Conservation (phyloP, 306 rosid species). For the Psophocarpus tetragonolobus region DNA sequence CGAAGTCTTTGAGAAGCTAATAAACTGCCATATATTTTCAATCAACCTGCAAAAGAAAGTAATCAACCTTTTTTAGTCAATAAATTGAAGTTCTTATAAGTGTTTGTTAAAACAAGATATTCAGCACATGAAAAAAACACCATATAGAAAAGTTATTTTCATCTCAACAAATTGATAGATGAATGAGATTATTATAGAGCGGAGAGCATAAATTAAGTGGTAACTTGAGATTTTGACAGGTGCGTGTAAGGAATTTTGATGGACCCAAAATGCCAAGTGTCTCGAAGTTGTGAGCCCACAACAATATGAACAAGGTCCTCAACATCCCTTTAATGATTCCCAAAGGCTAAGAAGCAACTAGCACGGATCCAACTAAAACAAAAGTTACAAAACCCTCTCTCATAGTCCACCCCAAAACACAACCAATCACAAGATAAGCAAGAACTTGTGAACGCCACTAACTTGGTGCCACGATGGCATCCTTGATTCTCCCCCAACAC, state of each 20-base stretch:
- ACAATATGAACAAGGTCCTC: neutral
- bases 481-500: constrained; percentile 46
- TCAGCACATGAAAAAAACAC: too few relatives aligned
- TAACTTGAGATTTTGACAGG: neutral
- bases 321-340: constrained; percentile 24
- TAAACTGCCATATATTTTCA: too few relatives aligned
- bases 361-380: constrained; percentile 32
- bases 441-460: constrained; percentile 44
- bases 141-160: too few relatives aligned
- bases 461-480: constrained; percentile 43
- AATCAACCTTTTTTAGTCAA: too few relatives aligned
- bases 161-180: too few relatives aligned
- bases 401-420: neutral
- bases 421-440: constrained; percentile 58
- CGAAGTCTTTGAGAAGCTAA: too few relatives aligned
- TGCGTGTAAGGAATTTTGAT: neutral
- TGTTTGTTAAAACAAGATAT: too few relatives aligned
- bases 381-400: neutral
- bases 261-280: constrained; percentile 18
- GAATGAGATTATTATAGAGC: neutral
- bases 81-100: too few relatives aligned
- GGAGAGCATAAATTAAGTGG: neutral
- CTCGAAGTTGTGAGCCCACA: neutral
- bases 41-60: too few relatives aligned
- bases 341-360: neutral